Percentiles rank a stretch among this genome's conserved stretches.
These are phyloP conservation scores for Podila verticillata DNA, from an alignment of 192 early-diverging fungal genomes.

Conservation along the genomic window DNA sequence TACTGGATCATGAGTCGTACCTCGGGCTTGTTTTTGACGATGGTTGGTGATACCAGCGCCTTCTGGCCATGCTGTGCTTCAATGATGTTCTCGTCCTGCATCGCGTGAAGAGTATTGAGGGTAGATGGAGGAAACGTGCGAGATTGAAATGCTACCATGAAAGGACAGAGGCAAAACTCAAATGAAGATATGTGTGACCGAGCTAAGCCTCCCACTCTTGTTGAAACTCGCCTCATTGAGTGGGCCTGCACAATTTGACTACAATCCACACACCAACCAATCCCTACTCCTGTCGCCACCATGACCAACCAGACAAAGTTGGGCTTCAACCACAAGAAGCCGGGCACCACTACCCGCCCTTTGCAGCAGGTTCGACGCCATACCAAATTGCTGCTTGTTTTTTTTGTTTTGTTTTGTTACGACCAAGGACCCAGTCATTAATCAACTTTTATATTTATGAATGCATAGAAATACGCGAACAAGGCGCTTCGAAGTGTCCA, in stretches of 20 bases:
- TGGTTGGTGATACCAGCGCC: not conserved
- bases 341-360: constrained; percentile 10
- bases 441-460: too few species aligned
- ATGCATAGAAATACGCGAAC: constrained; percentile 7
- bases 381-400: not conserved
- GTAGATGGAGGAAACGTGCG: not conserved
- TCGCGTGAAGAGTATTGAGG: not conserved
- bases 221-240: not conserved
- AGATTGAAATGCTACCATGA: not conserved
- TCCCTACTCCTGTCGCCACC: constrained; percentile 1
- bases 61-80: constrained; percentile 34
- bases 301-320: constrained; percentile 28
- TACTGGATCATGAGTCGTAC: not conserved
- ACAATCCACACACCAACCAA: not conserved
- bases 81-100: constrained; percentile 48
- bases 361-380: constrained; percentile 6
- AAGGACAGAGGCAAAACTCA: not conserved
- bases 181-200: too few species aligned
- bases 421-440: too few species aligned
- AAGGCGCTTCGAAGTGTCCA: not conserved
- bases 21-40: constrained; percentile 34
- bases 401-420: too few species aligned
- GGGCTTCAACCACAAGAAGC: constrained; percentile 28
- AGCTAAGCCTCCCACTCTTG: not conserved
- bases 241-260: not conserved